Base-by-base conservation (phyloP, 805 yeast genomes). In the Candida oleophila region DNA sequence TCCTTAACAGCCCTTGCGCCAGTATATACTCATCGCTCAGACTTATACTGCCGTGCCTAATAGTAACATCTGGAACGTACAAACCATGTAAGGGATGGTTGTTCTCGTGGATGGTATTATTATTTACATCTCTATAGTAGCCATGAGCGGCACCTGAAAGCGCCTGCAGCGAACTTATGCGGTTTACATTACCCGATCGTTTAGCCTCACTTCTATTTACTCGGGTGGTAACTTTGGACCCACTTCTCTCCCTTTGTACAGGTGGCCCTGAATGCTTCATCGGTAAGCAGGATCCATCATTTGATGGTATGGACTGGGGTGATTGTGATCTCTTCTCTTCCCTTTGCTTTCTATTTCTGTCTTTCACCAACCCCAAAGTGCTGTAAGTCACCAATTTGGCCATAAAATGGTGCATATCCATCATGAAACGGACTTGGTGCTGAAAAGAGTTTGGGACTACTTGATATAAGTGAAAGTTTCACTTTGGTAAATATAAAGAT, bases 1-100 rank as follows among this genome's bases (percentile, higher is more conserved):
- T 34, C 15, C 32, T 21, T 8, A 34, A n/a, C 45, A 42, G 45
- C 3, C 34, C 21, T 16, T 33, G 30, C 4, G 40, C 39, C 45
- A 42, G 45, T n/a, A 22, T 22, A 16, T 12, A 42, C 19, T 35
- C 39, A n/a, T 42, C 45, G 14, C 39, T 36, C 45, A 42, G 45
- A 28, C 39, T 42, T 4, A 20, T 15, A 22, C 45, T 42, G 7
- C 25, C 19, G 12, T 34, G 34, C n/a, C 45, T 42, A 15, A 41
- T 19, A 3, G 34, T 28, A n/a, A 30, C 37, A 15, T 41, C 43
- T 14, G 43, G 34, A 4, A 20, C 16, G 19, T 41, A 41, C 9
- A 41, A 25, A 25, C 30, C 30, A 25, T 25, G 30, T 11, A 25
- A 25, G 3, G 20, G 35, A n/a, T 12, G 37, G 37, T 12, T n/a